A percentile compares a stretch with the other conserved stretches of the same genome.
Evolutionary conservation across 2,329 filamentous ascomycete species (phyloP).

Genomic region (Penicillium sp.): DNA sequence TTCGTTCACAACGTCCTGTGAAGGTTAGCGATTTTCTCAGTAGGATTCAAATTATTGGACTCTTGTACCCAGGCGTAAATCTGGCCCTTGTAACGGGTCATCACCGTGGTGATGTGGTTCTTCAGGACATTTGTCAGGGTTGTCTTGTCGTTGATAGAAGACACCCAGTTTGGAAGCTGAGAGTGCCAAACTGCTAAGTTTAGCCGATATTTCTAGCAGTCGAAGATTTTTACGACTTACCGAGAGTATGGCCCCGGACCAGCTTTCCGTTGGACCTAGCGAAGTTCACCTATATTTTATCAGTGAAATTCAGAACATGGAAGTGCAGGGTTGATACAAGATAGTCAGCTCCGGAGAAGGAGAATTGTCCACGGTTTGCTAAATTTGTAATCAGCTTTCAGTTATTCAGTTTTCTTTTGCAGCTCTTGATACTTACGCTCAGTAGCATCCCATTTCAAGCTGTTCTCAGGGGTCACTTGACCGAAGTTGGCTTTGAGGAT

Average conservation of each 20-base stretch:
- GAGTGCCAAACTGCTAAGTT: slow-evolving; percentile 38
- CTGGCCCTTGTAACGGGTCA: slow-evolving; percentile 37
- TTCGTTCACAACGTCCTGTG: slow-evolving; percentile 35
- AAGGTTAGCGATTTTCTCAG: too few species aligned
- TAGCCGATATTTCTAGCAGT: background rate
- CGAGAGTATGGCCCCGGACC: slow-evolving; percentile 64
- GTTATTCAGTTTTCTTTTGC: too few species aligned
- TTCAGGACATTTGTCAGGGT: slow-evolving; percentile 58
- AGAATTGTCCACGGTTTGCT: background rate
- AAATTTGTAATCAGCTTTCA: too few species aligned
- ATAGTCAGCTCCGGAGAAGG: slow-evolving; percentile 56
- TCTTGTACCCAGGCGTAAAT: slow-evolving; percentile 39
- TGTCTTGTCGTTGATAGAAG: slow-evolving; percentile 55
- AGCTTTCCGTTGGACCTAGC: slow-evolving; percentile 44
- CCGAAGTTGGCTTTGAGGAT: slow-evolving; percentile 63
- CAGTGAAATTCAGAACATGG: slow-evolving; percentile 45
- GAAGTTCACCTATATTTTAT: slow-evolving; percentile 50
- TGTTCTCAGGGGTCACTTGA: slow-evolving; percentile 65
- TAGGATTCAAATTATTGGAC: background rate
- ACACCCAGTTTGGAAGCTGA: slow-evolving; percentile 33
- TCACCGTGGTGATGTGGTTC: slow-evolving; percentile 40
- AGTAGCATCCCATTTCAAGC: slow-evolving; percentile 65
- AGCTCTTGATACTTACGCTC: slow-evolving; percentile 46
- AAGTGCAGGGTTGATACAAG: slow-evolving; percentile 27
- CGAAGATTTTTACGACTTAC: slow-evolving; percentile 43